Evolutionary conservation across 2,329 filamentous ascomycete species (phyloP).

Genomic region (Dactylellina leptospora): DNA sequence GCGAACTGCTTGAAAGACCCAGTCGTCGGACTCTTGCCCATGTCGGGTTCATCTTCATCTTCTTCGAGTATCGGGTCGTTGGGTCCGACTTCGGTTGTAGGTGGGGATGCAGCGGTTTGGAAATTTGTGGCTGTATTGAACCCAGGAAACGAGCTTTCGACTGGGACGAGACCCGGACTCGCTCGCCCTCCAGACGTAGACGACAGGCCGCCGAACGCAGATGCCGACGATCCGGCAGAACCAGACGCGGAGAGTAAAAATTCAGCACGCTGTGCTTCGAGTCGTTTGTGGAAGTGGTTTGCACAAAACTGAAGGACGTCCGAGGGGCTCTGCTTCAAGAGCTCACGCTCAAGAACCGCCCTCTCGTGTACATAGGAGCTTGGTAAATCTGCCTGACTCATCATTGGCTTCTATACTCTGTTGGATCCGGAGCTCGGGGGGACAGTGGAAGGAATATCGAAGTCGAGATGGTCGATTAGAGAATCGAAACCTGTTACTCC

Average conservation of each 20-base stretch:
- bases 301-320: slow-evolving; percentile 76
- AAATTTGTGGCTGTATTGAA: slow-evolving; percentile 39
- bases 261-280: slow-evolving; percentile 71
- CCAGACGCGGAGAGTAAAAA: slow-evolving; percentile 62
- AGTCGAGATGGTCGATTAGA: slow-evolving; percentile 3
- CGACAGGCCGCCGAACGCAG: slow-evolving; percentile 55
- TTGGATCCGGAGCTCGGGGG: too few relatives aligned
- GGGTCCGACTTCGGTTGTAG: slow-evolving; percentile 58
- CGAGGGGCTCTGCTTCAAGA: slow-evolving; percentile 68
- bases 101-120: slow-evolving; percentile 57
- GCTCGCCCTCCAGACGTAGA: slow-evolving; percentile 38
- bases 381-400: slow-evolving; percentile 62
- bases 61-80: slow-evolving; percentile 78
- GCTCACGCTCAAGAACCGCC: slow-evolving; percentile 70
- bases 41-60: slow-evolving; percentile 83
- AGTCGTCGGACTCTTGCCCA: slow-evolving; percentile 77
- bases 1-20: slow-evolving; percentile 65
- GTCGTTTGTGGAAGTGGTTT: slow-evolving; percentile 72
- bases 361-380: slow-evolving; percentile 70
- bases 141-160: slow-evolving; percentile 48
- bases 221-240: slow-evolving; percentile 51
- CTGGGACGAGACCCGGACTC: slow-evolving; percentile 39
- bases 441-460: too few relatives aligned
- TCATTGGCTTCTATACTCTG: slow-evolving; percentile 24
- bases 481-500: slow-evolving; percentile 8